phyloP scores from a whole-genome alignment of 345 rosid genomes.

The Cochlearia excelsa region DNA sequence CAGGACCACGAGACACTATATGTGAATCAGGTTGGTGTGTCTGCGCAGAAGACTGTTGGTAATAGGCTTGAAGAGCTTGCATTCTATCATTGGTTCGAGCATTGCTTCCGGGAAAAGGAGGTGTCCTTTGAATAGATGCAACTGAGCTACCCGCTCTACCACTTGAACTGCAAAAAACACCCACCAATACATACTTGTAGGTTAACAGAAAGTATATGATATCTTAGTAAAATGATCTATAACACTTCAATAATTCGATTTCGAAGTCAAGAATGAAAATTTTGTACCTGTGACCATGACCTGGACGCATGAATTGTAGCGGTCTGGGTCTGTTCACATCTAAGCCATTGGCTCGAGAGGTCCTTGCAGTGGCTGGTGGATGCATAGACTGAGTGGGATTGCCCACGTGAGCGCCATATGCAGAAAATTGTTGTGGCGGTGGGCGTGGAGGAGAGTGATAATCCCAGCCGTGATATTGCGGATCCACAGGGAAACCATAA shows the following conservation, averaged over 20 bases:
- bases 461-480: constrained; percentile 53
- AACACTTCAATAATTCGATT: constrained; percentile 2
- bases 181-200: background rate
- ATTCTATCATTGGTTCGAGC: constrained; percentile 82
- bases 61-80: constrained; percentile 93
- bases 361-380: constrained; percentile 56
- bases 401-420: constrained; percentile 50
- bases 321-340: constrained; percentile 58
- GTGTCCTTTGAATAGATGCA: constrained; percentile 54
- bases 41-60: constrained; percentile 55
- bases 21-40: constrained; percentile 52
- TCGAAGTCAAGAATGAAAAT: constrained; percentile 8
- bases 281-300: constrained; percentile 76
- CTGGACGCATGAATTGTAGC: constrained; percentile 74
- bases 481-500: constrained; percentile 76
- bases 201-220: constrained; percentile 3
- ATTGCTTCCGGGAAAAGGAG: constrained; percentile 87
- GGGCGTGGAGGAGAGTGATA: constrained; percentile 39
- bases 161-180: constrained; percentile 43
- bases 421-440: constrained; percentile 54
- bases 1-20: constrained; percentile 50
- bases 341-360: constrained; percentile 49
- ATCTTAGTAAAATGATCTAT: background rate
- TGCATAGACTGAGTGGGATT: constrained; percentile 58
- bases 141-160: constrained; percentile 72